These are phyloP conservation scores for Leccinum variicolor DNA, from an alignment of 768 basidiomycete species.

Conservation along the genomic window DNA sequence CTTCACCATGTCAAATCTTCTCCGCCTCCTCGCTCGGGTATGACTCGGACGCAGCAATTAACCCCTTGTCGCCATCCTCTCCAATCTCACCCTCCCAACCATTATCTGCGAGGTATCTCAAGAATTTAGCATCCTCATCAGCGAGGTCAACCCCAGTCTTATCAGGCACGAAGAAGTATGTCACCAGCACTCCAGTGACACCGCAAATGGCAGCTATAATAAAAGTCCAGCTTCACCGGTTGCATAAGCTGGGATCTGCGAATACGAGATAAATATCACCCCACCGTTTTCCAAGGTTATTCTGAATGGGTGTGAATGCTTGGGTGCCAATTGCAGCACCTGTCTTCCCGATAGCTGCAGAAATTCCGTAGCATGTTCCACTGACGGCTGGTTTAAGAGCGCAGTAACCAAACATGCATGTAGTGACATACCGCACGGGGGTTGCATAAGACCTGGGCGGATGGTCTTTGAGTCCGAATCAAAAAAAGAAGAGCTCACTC, in stretches of 20 bases:
- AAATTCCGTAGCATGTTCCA: slow-evolving; percentile 68
- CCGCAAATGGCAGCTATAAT: slow-evolving; percentile 71
- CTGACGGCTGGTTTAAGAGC: slow-evolving; percentile 25
- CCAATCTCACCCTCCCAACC: slow-evolving; percentile 68
- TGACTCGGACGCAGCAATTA: slow-evolving; percentile 16
- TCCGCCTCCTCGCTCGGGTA: slow-evolving; percentile 9
- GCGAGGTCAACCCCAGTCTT: slow-evolving; percentile 65
- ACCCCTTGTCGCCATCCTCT: slow-evolving; percentile 42
- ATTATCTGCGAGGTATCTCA: slow-evolving; percentile 55
- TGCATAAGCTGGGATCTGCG: not conserved
- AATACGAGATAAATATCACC: slow-evolving; percentile 3
- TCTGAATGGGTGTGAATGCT: slow-evolving; percentile 66
- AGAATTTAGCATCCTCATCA: slow-evolving; percentile 62
- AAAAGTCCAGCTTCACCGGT: slow-evolving; percentile 52
- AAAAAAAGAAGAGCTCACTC: slow-evolving; percentile 25
- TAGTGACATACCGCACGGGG: slow-evolving; percentile 46
- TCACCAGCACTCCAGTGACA: slow-evolving; percentile 56
- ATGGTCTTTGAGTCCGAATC: slow-evolving; percentile 1
- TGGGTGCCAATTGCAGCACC: slow-evolving; percentile 74
- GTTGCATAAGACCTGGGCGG: slow-evolving; percentile 55
- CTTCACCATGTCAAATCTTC: not conserved
- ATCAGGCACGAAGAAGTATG: slow-evolving; percentile 67
- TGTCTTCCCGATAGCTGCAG: slow-evolving; percentile 65
- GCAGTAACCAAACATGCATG: not conserved
- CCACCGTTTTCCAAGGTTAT: slow-evolving; percentile 61